Base-by-base conservation (phyloP, 805 yeast species). In the Schwanniomyces pseudopolymorphus region DNA sequence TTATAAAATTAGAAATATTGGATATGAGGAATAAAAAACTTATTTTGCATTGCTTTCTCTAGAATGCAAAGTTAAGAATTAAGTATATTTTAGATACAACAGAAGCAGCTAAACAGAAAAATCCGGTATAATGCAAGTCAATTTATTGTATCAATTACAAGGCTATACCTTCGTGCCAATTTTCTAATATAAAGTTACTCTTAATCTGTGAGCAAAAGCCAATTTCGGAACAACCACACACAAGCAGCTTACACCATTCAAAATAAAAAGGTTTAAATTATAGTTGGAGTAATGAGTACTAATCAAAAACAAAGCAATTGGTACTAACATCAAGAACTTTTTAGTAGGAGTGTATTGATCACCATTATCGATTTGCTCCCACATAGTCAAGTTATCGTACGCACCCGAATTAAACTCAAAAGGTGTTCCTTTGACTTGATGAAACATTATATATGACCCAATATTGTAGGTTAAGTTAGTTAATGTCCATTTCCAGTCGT, bases 321-420 rank as follows among this genome's bases (percentile, higher is more conserved):
- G 99, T n/a, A 94, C 97, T 42, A 88, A 83, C 71, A 92, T 80
- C 54, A 92, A 74, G 61, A 90, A 92, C 68, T 92, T 92, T 74
- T 94, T 91, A 33, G 96, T 84, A 10, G 99, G 99, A 0, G 99
- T 94, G 65, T 91, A 92, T 66, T 90, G 96, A 61, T 90, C 97
- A 48, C 98, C 99, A 59, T 91, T 84, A 65, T 88, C 95, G 48
- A 86, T 85, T 68, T 92, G 99, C 68, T 92, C 99, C 99, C 99
- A 92, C 97, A 92, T 89, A 19, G 97, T 94, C 55, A 92, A 76
- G 60, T 89, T 85, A 63, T 92, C 99, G 67, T 87, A 94, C 0
- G 97, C 98, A 37, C 99, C 99, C 35, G 87, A 85, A 62, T 91
- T 94, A 72, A 92, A 91, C 58, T 94, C 99, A 63, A 92, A 94